phyloP scores from a whole-genome alignment of 2,329 filamentous ascomycete species.

The Raffaelea arxii region DNA sequence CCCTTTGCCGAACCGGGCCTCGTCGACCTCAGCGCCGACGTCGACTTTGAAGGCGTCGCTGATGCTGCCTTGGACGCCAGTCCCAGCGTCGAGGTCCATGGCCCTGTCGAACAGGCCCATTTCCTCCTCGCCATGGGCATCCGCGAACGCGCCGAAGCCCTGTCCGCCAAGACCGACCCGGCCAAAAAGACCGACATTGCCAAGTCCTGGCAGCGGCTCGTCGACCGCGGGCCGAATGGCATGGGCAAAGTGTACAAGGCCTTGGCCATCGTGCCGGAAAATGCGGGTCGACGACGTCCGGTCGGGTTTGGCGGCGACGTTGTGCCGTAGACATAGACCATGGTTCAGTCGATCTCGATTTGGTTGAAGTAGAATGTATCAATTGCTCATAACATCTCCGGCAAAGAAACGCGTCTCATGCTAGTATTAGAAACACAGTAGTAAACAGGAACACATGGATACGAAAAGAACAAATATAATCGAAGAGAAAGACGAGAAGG shows the following conservation, averaged over 20 bases:
- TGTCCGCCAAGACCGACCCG: conserved; percentile 40
- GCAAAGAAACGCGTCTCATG: too few relatives aligned
- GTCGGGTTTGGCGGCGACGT: conserved; percentile 84
- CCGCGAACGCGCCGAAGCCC: conserved; percentile 59
- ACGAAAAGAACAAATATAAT: too few relatives aligned
- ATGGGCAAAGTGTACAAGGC: conserved; percentile 97
- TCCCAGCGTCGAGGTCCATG: conserved; percentile 79
- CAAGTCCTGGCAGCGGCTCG: conserved; percentile 66
- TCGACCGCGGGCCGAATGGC: conserved; percentile 71
- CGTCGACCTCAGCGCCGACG: conserved; percentile 84
- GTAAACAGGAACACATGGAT: too few relatives aligned
- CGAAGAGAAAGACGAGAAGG: too few relatives aligned
- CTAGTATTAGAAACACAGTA: not conserved
- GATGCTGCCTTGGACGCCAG: conserved; percentile 70
- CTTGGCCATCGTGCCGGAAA: conserved; percentile 80
- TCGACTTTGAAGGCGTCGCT: conserved; percentile 82
- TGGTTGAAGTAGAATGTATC: too few relatives aligned
- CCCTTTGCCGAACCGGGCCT: conserved; percentile 72
- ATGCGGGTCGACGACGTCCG: conserved; percentile 60
- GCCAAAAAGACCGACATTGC: conserved; percentile 42
- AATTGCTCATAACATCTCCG: too few relatives aligned
- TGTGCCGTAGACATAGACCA: conserved; percentile 7
- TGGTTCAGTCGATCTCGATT: too few relatives aligned
- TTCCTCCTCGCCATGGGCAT: conserved; percentile 81
- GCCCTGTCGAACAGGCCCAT: conserved; percentile 73